Base-by-base conservation (phyloP, 345 rosid genomes). In the Chamaenerion angustifolium region DNA sequence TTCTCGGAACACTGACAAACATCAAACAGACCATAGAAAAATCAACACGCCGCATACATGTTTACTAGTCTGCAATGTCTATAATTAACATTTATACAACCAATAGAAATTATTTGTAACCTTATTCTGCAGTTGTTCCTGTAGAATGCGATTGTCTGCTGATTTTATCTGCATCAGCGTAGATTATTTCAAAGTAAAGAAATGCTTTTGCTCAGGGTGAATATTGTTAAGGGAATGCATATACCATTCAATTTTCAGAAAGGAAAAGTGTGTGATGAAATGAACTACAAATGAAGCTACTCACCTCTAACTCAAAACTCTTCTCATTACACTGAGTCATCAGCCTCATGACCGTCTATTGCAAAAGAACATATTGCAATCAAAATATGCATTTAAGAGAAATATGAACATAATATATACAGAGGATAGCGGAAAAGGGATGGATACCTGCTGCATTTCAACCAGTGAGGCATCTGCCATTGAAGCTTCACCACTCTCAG, bases 131-230 rank as follows among this genome's bases (percentile, higher is more conserved):
- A 93, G 67, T 57, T 93, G 99, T 61, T 93, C 99, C 68, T 93
- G 99, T 56, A 93, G 93, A 65, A 93, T 73, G 52, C 95, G 92
- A 62, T 93, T 93, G 65, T 93, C 99, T 37, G 99, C 99, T 55
- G 96, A 64, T 75, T 82, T 93, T 57, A 93, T 69, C 99, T 93
- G 85, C 69, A 68, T 46, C 50, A 65, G 52, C 51, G 14, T 9
- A 10, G 31, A 18, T 43, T 16, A 6, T 16, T 54, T 54, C 11
- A 14, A 12, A 15, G 14, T 43, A 13, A 42, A n/a, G 13, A 8
- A 21, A 31, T 8, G 13, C 43, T 2, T 8, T 14, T 31, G 14
- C 11, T 7, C 23, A 25, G 37, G 37, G 8, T 31, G 37, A 31
- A 31, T 31, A 8, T 5, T 31, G 37, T 31, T 31, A 31, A 31